Evolutionary conservation across 2,329 filamentous ascomycete species (phyloP), one percentile per base, ranked within the genome.

Genomic region (Clarireedia hainanense): DNA sequence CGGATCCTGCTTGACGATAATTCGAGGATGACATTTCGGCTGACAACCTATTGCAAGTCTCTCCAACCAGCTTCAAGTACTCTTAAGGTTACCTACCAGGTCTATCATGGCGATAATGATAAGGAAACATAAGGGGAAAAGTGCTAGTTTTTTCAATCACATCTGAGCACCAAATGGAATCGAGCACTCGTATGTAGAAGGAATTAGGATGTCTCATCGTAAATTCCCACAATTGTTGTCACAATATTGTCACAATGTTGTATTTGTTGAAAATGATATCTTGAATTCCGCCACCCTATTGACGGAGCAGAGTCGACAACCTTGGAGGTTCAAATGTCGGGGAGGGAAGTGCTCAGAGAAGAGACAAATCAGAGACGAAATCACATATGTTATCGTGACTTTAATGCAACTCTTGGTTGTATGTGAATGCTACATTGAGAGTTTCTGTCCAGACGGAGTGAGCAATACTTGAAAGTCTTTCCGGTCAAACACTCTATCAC

Each of bases 391-490:
- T 34, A 27, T 40, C 42, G 50, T 52, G 27, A 47, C 50, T 37
- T 23, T 27, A n/a, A 52, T 52, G 50, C 50, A 52, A 20, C 42
- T 24, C 17, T 37, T 26, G 39, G 30, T 46, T 39, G 26, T 27
- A 47, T 46, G 24, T 52, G 50, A 47, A 52, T 52, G 47, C 50
- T n/a, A 52, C 50, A 52, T 52, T 23, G 36, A 52, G 45, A 37
- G 9, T 34, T 20, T 47, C 26, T 42, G 24, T 20, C 26, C 50
- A 47, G 30, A 47, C 42, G 40, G 40, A 52, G 39, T 20, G 17
- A 17, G 39, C 39, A 6, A 42, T 3, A 47, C 30, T 30, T 36
- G 20, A 20, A 47, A 39, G 17, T 14, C 17, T 23, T 24, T 52
- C 30, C 24, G 4, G 39, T 42, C 39, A 42, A 20, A n/a, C 39